These are phyloP conservation scores for Pseudonitzschia delicatissima DNA, from an alignment of 108 stramenopile species.

Conservation along the genomic window DNA sequence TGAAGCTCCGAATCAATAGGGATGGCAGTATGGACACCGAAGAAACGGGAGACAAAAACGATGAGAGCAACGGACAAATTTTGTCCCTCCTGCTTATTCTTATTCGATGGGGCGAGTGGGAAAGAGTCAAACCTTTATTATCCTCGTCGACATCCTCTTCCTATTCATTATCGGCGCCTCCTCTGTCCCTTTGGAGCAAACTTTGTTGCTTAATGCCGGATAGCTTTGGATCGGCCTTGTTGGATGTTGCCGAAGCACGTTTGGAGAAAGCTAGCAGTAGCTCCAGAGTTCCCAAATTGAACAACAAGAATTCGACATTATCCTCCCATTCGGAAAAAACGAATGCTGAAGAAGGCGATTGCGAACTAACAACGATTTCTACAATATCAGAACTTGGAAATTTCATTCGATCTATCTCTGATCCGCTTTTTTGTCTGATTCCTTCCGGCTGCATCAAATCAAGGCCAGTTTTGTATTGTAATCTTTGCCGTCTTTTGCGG, in stretches of 20 bases:
- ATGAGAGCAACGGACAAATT: background rate
- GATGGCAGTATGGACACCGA: background rate
- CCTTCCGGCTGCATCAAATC: constrained; percentile 53
- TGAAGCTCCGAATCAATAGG: too few species aligned
- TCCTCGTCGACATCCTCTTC: too few species aligned
- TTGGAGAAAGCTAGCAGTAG: background rate
- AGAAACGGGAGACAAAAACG: background rate
- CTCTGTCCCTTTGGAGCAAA: constrained; percentile 22
- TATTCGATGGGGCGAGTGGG: constrained; percentile 30
- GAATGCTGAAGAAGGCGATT: background rate
- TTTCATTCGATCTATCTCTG: constrained; percentile 17
- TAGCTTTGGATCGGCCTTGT: constrained; percentile 31
- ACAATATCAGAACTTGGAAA: background rate
- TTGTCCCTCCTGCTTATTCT: constrained; percentile 22
- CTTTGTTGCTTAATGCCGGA: constrained; percentile 25
- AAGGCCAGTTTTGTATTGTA: constrained; percentile 51
- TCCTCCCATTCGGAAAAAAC: background rate
- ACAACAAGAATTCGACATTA: background rate
- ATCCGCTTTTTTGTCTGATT: constrained; percentile 18
- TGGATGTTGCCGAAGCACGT: constrained; percentile 16
- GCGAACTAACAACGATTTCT: background rate
- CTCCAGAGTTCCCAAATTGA: background rate
- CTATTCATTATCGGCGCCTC: too few species aligned
- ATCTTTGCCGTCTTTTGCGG: constrained; percentile 53
- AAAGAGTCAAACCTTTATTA: constrained; percentile 7